Evolutionary conservation across 352 stramenopile species (phyloP).

Genomic region (Phytophthora palmivora): DNA sequence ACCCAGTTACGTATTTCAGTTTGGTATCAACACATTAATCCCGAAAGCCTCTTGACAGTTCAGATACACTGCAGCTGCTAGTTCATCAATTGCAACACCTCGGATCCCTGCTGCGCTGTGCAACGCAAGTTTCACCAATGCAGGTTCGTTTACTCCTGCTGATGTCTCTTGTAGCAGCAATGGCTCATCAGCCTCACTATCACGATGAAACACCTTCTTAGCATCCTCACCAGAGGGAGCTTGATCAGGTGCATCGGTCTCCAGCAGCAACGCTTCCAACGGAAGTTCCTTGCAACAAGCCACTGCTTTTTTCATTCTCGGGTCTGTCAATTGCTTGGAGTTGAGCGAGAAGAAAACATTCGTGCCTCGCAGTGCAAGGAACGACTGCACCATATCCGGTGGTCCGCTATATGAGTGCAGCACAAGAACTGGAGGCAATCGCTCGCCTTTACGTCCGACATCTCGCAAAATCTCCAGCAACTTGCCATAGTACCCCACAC

Average conservation of each 20-base stretch:
- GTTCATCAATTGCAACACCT: constrained; percentile 34
- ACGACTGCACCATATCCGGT: constrained; percentile 60
- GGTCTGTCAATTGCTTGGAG: constrained; percentile 63
- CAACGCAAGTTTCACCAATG: constrained; percentile 58
- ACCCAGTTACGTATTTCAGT: constrained; percentile 15
- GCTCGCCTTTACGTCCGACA: constrained; percentile 8
- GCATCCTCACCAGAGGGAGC: constrained; percentile 31
- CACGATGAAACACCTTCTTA: constrained; percentile 20
- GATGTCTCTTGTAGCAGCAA: constrained; percentile 29
- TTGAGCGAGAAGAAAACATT: constrained; percentile 83
- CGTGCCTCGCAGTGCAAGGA: constrained; percentile 46
- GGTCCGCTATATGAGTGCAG: constrained; percentile 77
- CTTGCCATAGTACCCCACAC: constrained; percentile 74
- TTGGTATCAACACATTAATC: constrained; percentile 16
- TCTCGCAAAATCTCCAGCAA: constrained; percentile 61
- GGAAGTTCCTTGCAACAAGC: constrained; percentile 52
- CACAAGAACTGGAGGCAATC: constrained; percentile 58
- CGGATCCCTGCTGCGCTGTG: constrained; percentile 49
- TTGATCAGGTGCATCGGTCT: constrained; percentile 84
- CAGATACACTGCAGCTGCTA: constrained; percentile 45
- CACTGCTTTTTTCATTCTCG: constrained; percentile 45
- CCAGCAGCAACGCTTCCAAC: constrained; percentile 59
- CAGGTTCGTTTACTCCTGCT: constrained; percentile 55
- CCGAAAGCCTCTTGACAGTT: constrained; percentile 54
- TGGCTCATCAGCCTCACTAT: not conserved